phyloP scores from a whole-genome alignment of 352 stramenopile species.

The Globisporangium irregulare region DNA sequence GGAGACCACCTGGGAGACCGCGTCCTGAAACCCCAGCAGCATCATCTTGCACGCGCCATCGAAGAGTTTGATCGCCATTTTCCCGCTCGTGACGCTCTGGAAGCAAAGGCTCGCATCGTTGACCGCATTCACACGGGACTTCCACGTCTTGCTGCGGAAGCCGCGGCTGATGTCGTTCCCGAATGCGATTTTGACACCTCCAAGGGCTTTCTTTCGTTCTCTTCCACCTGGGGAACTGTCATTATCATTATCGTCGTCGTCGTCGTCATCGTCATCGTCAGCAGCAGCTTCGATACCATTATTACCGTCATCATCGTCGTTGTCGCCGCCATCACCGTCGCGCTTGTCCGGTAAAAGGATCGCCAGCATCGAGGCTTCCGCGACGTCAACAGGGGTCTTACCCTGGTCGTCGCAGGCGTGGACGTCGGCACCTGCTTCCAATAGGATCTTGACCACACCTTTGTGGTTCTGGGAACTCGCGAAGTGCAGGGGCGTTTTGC shows the following conservation, averaged over 20 bases:
- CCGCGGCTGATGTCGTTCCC: constrained; percentile 43
- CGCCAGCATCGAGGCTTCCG: constrained; percentile 38
- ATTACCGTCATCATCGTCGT: constrained; percentile 9
- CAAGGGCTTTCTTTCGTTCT: constrained; percentile 16
- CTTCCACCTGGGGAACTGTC: constrained; percentile 26
- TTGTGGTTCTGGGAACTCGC: constrained; percentile 60
- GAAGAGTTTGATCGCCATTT: constrained; percentile 52
- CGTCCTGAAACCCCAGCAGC: constrained; percentile 47
- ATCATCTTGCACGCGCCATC: constrained; percentile 66
- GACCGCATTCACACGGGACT: constrained; percentile 49
- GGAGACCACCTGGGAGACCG: constrained; percentile 65
- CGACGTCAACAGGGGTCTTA: constrained; percentile 65
- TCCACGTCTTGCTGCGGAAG: constrained; percentile 62
- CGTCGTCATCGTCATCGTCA: constrained; percentile 21
- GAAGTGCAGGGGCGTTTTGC: constrained; percentile 75
- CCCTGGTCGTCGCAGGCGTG: constrained; percentile 59
- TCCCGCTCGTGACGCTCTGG: constrained; percentile 37
- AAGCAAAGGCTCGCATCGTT: constrained; percentile 48
- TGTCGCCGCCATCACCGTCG: constrained; percentile 16
- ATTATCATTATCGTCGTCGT: constrained; percentile 39
- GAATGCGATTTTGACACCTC: constrained; percentile 43
- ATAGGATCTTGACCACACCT: constrained; percentile 55
- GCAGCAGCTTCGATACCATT: constrained; percentile 24
- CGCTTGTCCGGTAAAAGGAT: constrained; percentile 51
- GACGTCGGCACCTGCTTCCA: constrained; percentile 66